Percentiles rank a stretch among this genome's conserved stretches.
Evolutionary conservation across 805 yeast genomes (phyloP).

Genomic region (Cyberlindnera euphorbiiphila): DNA sequence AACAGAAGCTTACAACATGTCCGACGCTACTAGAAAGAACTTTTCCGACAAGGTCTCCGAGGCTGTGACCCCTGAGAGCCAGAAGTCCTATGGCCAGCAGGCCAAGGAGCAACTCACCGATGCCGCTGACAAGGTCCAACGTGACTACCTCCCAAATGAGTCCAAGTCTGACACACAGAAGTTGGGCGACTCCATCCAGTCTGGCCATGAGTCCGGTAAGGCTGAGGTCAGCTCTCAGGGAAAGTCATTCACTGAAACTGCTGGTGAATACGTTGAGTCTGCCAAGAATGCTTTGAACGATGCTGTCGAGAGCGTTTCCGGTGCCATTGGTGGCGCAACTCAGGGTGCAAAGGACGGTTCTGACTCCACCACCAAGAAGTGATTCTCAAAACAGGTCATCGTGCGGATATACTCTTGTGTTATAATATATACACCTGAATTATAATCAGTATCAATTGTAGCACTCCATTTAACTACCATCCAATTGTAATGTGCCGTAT

Average conservation of each 20-base stretch:
- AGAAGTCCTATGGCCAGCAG: constrained; percentile 61
- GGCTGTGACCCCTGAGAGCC: constrained; percentile 62
- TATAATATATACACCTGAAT: too few species aligned
- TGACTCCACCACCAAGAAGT: constrained; percentile 11
- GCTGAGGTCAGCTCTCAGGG: constrained; percentile 16
- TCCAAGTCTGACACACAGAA: constrained; percentile 70
- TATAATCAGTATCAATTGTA: too few species aligned
- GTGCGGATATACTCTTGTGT: not conserved
- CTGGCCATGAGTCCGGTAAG: constrained; percentile 51
- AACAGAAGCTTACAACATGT: constrained; percentile 28
- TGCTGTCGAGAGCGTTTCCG: constrained; percentile 43
- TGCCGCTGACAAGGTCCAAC: constrained; percentile 60
- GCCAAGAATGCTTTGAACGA: constrained; percentile 50
- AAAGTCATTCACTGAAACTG: constrained; percentile 49
- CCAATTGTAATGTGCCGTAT: too few species aligned
- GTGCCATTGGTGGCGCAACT: constrained; percentile 53
- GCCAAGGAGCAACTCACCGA: constrained; percentile 70
- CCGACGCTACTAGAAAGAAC: constrained; percentile 69
- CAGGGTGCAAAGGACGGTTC: constrained; percentile 40
- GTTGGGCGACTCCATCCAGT: constrained; percentile 55
- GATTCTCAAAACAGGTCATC: constrained; percentile 2
- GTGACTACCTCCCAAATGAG: constrained; percentile 55
- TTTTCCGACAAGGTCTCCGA: constrained; percentile 67
- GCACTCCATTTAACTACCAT: too few species aligned
- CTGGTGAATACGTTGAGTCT: constrained; percentile 52